A percentile compares a stretch with the other conserved stretches of the same genome.
These are phyloP conservation scores for Litsea cubeba DNA, from an alignment of 164 flowering plant species.

Conservation along the genomic window DNA sequence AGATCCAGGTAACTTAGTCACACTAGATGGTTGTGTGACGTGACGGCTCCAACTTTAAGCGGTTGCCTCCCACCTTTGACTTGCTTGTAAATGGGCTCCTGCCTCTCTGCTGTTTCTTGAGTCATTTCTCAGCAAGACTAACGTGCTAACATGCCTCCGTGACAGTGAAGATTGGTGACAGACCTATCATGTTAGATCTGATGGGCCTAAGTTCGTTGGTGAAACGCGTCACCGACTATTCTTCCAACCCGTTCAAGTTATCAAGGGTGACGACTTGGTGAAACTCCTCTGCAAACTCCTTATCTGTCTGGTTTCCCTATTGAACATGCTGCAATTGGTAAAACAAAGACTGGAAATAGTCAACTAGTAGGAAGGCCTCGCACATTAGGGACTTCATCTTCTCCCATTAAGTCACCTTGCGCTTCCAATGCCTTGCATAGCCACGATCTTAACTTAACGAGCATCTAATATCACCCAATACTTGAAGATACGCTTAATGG, in stretches of 20 bases:
- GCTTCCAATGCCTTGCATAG: not conserved
- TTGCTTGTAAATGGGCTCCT: no score
- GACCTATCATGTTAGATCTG: not conserved
- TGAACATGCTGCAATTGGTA: not conserved
- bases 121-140: no score
- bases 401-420: not conserved
- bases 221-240: not conserved
- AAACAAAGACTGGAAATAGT: not conserved
- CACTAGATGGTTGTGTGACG: no score
- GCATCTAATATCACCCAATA: no score
- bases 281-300: not conserved
- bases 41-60: no score
- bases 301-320: not conserved
- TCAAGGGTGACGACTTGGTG: not conserved
- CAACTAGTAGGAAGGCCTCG: not conserved
- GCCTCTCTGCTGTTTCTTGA: no score
- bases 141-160: not conserved
- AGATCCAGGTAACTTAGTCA: no score
- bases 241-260: not conserved
- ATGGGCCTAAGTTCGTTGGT: no score
- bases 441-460: not conserved
- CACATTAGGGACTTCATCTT: constrained; percentile 3
- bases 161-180: not conserved
- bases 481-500: no score
- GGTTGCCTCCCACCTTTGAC: no score